Evolutionary conservation across 106 monocot genomes (phyloP).

Genomic region (Gastrodia elata): DNA sequence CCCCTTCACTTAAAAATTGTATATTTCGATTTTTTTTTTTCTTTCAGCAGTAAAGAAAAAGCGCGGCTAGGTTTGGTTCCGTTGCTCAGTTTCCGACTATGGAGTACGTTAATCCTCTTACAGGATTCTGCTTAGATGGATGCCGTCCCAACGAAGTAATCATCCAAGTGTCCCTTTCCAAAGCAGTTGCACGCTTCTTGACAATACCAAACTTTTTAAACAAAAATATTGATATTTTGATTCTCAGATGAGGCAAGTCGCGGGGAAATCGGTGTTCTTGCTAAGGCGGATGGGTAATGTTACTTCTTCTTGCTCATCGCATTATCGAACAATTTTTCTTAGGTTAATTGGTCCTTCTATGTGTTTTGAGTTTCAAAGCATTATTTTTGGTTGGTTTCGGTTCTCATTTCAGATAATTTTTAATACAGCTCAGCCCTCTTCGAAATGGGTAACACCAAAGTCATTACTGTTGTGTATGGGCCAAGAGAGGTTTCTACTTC

Average conservation of each 20-base stretch:
- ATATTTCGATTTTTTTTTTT: too few relatives aligned
- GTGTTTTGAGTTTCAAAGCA: neutral
- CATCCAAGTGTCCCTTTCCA: slow-evolving; percentile 6
- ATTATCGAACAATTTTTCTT: neutral
- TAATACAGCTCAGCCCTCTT: slow-evolving; percentile 72
- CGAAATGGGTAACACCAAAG: slow-evolving; percentile 98
- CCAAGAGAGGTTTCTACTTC: slow-evolving; percentile 57
- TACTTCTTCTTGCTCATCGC: neutral
- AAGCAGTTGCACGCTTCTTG: neutral
- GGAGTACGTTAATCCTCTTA: slow-evolving; percentile 78
- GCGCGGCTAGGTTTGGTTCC: too few relatives aligned
- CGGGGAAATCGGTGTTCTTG: slow-evolving; percentile 74
- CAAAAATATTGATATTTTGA: neutral
- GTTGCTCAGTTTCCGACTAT: too few relatives aligned
- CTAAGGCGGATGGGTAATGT: slow-evolving; percentile 70
- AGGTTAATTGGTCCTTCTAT: neutral
- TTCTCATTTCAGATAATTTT: neutral
- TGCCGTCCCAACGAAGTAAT: slow-evolving; percentile 75
- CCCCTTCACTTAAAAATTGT: too few relatives aligned
- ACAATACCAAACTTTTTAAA: neutral
- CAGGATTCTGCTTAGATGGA: slow-evolving; percentile 78
- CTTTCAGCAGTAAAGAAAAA: too few relatives aligned
- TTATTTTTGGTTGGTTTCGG: neutral
- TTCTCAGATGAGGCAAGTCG: slow-evolving; percentile 80
- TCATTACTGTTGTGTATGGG: slow-evolving; percentile 91